Evolutionary conservation across 2,329 filamentous ascomycete species (phyloP).

Genomic region (Verticillium nonalfalfae): DNA sequence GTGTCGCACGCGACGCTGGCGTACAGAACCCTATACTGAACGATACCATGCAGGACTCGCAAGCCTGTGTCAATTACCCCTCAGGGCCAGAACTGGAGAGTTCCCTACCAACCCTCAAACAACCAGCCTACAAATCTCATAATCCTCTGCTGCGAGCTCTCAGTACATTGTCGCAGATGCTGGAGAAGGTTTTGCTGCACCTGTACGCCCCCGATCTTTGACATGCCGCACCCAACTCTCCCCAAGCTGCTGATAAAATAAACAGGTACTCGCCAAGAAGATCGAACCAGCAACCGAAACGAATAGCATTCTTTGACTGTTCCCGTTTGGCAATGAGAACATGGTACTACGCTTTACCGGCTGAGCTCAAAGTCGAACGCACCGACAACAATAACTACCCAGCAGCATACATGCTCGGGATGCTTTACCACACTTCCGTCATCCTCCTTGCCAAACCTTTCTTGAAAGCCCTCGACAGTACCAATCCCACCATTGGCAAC

Average conservation of each 20-base stretch:
- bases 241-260: constrained; percentile 1
- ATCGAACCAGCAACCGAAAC: constrained; percentile 12
- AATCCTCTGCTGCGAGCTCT: constrained; percentile 16
- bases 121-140: background rate
- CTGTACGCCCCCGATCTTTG: constrained; percentile 15
- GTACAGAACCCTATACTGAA: background rate
- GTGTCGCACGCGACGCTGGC: too few species aligned
- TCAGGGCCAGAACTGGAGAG: background rate
- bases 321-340: constrained; percentile 23
- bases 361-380: constrained; percentile 20
- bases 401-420: constrained; percentile 22
- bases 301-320: constrained; percentile 19
- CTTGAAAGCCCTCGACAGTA: background rate
- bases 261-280: constrained; percentile 13
- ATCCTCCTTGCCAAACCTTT: constrained; percentile 25
- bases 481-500: too few species aligned
- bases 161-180: constrained; percentile 19
- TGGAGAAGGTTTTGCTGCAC: constrained; percentile 21
- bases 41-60: constrained; percentile 16
- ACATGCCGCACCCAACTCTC: constrained; percentile 14
- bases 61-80: constrained; percentile 22
- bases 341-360: constrained; percentile 25
- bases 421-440: constrained; percentile 25
- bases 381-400: constrained; percentile 14
- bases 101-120: background rate